Percentiles rank a stretch among this genome's conserved stretches.
Conservation (phyloP, 169 alveolate genomes). For the Plasmodium reichenowi region DNA sequence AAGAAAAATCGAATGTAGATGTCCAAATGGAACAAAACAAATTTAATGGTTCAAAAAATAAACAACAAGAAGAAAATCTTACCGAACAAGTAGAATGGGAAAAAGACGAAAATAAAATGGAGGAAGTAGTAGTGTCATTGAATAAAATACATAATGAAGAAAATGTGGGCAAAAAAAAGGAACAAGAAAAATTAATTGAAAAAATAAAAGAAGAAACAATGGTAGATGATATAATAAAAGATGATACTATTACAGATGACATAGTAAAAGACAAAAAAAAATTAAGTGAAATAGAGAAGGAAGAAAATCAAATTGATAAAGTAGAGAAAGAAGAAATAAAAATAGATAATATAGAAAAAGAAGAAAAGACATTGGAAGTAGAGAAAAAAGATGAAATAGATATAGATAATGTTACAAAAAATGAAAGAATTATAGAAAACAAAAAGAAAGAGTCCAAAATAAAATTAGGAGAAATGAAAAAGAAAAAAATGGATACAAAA, state of each 20-base stretch:
- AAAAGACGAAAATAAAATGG: neutral
- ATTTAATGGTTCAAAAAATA: neutral
- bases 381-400: conserved; percentile 1
- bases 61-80: neutral
- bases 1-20: neutral
- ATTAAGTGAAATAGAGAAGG: neutral
- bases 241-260: too few species aligned
- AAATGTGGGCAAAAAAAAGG: neutral
- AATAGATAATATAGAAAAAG: conserved; percentile 2
- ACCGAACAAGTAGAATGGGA: neutral
- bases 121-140: neutral
- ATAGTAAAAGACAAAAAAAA: neutral
- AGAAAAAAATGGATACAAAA: conserved; percentile 36
- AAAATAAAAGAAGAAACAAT: too few species aligned
- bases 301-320: neutral
- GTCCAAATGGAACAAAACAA: neutral
- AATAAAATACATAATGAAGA: neutral
- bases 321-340: conserved; percentile 1
- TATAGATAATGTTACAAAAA: neutral
- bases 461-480: conserved; percentile 34
- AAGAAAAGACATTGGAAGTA: neutral
- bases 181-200: too few species aligned
- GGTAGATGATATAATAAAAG: too few species aligned
- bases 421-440: neutral
- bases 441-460: conserved; percentile 5